Evolutionary conservation across 1,284 basidiomycete genomes (phyloP).

Genomic region (Marasmius tenuissimus): DNA sequence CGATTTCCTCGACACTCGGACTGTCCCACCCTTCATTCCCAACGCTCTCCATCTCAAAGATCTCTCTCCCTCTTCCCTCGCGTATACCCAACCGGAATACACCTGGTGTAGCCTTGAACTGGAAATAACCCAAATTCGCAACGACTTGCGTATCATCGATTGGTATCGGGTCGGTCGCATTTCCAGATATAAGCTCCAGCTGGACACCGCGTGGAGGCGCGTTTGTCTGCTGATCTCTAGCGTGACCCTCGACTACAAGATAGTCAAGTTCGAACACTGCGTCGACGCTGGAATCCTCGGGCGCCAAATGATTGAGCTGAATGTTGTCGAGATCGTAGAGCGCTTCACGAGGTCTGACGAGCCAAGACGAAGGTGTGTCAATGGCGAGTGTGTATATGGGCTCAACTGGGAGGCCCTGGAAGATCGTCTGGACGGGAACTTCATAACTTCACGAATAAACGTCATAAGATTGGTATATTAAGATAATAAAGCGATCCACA

Average conservation of each 20-base stretch:
- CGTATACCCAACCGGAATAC: conserved; percentile 84
- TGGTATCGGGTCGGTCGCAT: conserved; percentile 34
- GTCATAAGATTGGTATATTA: not conserved
- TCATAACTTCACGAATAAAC: conserved; percentile 43
- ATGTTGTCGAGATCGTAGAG: conserved; percentile 97
- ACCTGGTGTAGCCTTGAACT: conserved; percentile 93
- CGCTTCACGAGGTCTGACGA: conserved; percentile 87
- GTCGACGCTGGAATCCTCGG: conserved; percentile 66
- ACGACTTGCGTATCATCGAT: conserved; percentile 88
- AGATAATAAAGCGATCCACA: conserved; percentile 20
- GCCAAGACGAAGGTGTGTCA: conserved; percentile 89
- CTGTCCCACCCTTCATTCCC: conserved; percentile 86
- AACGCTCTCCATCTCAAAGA: conserved; percentile 83
- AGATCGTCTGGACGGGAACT: conserved; percentile 45
- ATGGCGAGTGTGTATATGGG: conserved; percentile 91
- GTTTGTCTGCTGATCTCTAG: conserved; percentile 66
- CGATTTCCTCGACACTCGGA: conserved; percentile 61
- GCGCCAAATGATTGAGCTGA: conserved; percentile 69
- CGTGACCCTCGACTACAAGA: conserved; percentile 92
- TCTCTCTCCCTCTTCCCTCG: conserved; percentile 76
- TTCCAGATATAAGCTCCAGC: conserved; percentile 66
- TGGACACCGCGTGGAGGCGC: conserved; percentile 82
- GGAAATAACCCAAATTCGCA: conserved; percentile 94
- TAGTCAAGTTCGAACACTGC: conserved; percentile 88
- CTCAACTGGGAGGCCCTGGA: conserved; percentile 58